Percentiles rank a stretch among this genome's conserved stretches.
These are phyloP conservation scores for Cornus kousa DNA, from an alignment of 148 eudicot genomes.

Conservation along the genomic window DNA sequence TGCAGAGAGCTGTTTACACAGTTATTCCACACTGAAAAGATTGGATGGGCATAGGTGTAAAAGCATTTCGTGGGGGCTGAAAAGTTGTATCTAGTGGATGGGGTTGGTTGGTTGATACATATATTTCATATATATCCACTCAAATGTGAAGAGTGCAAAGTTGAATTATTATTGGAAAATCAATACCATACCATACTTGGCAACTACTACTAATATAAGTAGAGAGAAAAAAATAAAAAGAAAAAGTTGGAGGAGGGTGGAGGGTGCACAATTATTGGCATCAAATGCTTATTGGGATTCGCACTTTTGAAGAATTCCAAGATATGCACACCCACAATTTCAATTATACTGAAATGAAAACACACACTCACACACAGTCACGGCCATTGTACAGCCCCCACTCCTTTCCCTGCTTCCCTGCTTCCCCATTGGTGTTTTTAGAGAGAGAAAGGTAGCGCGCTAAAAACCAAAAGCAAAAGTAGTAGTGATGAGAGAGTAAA, in stretches of 20 bases:
- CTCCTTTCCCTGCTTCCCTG: conserved; percentile 15
- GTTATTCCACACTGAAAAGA: too few species aligned
- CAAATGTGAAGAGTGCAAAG: too few species aligned
- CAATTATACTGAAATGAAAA: neutral
- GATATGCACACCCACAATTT: conserved; percentile 27
- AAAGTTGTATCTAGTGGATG: too few species aligned
- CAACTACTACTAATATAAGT: neutral
- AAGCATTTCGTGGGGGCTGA: too few species aligned
- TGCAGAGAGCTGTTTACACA: too few species aligned
- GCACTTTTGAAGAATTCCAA: conserved; percentile 57
- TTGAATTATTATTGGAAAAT: too few species aligned
- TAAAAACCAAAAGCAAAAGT: conserved; percentile 12
- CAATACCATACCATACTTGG: too few species aligned
- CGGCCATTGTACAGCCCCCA: neutral
- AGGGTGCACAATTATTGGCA: conserved; percentile 52
- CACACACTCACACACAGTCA: too few species aligned
- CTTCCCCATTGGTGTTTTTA: conserved; percentile 26
- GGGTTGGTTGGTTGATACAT: too few species aligned
- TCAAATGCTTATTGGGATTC: conserved; percentile 65
- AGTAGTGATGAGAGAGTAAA: conserved; percentile 14
- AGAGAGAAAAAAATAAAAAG: neutral
- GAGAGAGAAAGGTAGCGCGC: conserved; percentile 13
- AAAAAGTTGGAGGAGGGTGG: neutral
- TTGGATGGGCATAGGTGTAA: too few species aligned
- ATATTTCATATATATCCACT: too few species aligned